These are phyloP conservation scores for Colletotrichum echinochloae DNA, from an alignment of 2,329 filamentous ascomycete genomes.

Conservation along the genomic window DNA sequence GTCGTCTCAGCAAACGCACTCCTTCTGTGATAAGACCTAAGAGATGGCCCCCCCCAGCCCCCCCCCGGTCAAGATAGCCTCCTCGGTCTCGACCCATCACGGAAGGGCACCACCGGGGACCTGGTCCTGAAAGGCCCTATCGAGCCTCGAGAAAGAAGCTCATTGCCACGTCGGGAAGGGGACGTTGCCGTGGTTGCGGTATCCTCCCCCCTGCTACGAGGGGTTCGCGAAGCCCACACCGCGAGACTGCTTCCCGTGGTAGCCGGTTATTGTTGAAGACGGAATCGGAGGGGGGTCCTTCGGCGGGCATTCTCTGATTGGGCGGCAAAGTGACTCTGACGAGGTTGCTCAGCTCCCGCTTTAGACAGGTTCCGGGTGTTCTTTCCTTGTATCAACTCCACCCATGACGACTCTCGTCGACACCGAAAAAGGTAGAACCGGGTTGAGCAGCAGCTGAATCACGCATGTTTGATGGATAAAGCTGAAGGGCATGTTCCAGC, in stretches of 20 bases:
- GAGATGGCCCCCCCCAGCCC: slow-evolving; percentile 1
- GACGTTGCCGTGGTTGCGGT: slow-evolving; percentile 48
- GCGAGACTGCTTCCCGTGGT: slow-evolving; percentile 47
- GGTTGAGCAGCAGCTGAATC: neutral
- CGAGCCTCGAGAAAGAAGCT: slow-evolving; percentile 45
- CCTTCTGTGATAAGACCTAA: neutral
- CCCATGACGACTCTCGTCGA: neutral
- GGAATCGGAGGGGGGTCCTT: slow-evolving; percentile 44
- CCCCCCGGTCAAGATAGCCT: neutral
- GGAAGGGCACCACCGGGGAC: slow-evolving; percentile 40
- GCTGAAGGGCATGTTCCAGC: neutral
- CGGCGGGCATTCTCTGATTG: slow-evolving; percentile 18
- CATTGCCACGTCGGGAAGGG: slow-evolving; percentile 49
- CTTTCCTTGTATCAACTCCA: slow-evolving; percentile 10
- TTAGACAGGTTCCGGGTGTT: slow-evolving; percentile 6
- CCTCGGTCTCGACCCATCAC: slow-evolving; percentile 43
- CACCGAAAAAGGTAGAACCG: too few relatives aligned
- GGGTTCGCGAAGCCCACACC: slow-evolving; percentile 41
- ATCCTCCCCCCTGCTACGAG: slow-evolving; percentile 48
- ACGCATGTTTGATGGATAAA: neutral
- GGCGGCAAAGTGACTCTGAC: slow-evolving; percentile 14
- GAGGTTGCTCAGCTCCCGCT: slow-evolving; percentile 14
- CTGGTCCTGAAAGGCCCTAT: slow-evolving; percentile 41
- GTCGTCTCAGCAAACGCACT: neutral
- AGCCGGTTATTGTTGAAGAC: slow-evolving; percentile 46